Conservation (phyloP, 163 green algal genomes). For the Chlorella variabilis region DNA sequence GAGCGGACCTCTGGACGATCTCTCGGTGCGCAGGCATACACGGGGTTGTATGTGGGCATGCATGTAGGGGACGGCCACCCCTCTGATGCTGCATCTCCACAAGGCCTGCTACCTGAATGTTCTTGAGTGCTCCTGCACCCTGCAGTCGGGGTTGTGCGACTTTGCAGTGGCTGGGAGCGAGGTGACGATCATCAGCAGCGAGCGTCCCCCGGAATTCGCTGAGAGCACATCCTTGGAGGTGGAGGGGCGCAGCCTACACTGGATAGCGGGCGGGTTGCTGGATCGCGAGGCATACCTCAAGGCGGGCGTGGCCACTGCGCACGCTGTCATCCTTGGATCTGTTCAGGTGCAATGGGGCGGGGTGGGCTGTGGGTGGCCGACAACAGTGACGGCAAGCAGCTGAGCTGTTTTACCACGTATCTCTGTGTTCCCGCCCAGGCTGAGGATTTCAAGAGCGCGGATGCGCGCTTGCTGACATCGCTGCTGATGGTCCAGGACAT, state of each 20-base stretch:
- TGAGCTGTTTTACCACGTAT: no score
- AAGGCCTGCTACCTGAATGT: no score
- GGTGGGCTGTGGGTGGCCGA: no score
- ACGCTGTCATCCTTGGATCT: constrained; percentile 13
- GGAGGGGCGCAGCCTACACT: constrained; percentile 11
- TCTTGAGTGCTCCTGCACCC: no score
- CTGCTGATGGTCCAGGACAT: constrained; percentile 50
- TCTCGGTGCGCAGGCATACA: constrained; percentile 6
- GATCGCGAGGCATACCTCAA: neutral
- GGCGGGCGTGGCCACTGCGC: constrained; percentile 9
- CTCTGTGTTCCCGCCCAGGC: no score
- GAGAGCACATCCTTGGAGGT: neutral
- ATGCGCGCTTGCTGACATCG: constrained; percentile 31
- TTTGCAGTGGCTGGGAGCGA: constrained; percentile 34
- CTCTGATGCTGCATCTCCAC: no score
- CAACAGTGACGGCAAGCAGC: no score
- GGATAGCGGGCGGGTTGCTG: neutral
- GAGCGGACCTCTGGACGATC: constrained; percentile 19
- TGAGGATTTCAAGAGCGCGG: constrained; percentile 31
- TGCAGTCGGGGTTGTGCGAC: constrained; percentile 27
- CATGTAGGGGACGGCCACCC: neutral
- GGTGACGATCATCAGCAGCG: constrained; percentile 15
- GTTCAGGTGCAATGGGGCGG: neutral
- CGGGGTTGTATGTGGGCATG: neutral
- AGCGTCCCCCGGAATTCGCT: constrained; percentile 18